These are phyloP conservation scores for Arthromyces matolae DNA, from an alignment of 768 basidiomycete genomes.

Conservation along the genomic window DNA sequence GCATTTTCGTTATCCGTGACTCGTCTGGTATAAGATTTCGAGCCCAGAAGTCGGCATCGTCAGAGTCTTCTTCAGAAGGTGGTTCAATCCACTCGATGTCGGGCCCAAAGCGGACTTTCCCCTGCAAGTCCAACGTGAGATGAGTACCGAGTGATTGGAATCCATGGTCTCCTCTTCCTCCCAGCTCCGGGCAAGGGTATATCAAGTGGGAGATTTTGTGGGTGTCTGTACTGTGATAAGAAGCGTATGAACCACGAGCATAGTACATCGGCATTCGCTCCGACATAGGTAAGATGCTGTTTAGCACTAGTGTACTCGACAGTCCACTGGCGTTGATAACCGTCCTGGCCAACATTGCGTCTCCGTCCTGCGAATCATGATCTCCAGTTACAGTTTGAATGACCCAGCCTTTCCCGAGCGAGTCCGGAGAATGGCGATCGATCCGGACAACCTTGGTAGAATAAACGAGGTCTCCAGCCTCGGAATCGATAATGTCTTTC, in stretches of 20 bases:
- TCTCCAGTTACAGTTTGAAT: slow-evolving; percentile 72
- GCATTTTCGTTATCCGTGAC: slow-evolving; percentile 59
- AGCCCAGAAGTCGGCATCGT: slow-evolving; percentile 74
- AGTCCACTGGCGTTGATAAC: slow-evolving; percentile 84
- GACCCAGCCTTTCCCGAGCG: slow-evolving; percentile 73
- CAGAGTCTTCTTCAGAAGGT: slow-evolving; percentile 36
- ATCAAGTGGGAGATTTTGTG: slow-evolving; percentile 68
- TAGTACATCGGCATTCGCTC: slow-evolving; percentile 71
- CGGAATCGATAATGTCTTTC: slow-evolving; percentile 71
- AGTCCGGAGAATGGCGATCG: slow-evolving; percentile 50
- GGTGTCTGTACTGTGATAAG: slow-evolving; percentile 79
- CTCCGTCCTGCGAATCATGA: slow-evolving; percentile 36
- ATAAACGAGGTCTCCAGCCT: slow-evolving; percentile 66
- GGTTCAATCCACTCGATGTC: slow-evolving; percentile 85
- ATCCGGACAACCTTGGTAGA: slow-evolving; percentile 83
- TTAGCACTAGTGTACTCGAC: slow-evolving; percentile 65
- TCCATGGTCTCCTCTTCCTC: slow-evolving; percentile 45
- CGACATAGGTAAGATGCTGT: slow-evolving; percentile 57
- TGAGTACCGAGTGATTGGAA: slow-evolving; percentile 92
- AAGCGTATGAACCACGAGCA: slow-evolving; percentile 83
- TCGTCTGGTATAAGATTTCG: slow-evolving; percentile 61
- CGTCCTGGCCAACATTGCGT: slow-evolving; percentile 68
- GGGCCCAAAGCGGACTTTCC: slow-evolving; percentile 87
- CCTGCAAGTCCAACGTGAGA: slow-evolving; percentile 80
- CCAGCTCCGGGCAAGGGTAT: slow-evolving; percentile 83